A percentile compares a stretch with the other conserved stretches of the same genome.
These are phyloP conservation scores for Seiridium cupressi DNA, from an alignment of 2,329 filamentous ascomycete genomes.

Conservation along the genomic window DNA sequence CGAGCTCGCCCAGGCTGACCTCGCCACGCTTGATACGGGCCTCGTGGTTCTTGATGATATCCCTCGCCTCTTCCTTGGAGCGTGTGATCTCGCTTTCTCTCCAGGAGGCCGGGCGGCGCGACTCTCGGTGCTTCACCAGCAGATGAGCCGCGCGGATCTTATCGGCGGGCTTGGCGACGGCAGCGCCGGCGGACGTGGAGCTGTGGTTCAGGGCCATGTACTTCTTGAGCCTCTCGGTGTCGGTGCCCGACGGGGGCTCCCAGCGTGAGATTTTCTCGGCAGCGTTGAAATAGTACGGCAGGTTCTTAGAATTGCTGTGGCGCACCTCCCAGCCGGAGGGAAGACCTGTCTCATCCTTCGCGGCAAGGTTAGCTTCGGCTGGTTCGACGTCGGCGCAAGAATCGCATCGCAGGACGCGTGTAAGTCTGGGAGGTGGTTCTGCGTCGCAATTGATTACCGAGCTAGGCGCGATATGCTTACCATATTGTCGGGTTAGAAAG, in stretches of 20 bases:
- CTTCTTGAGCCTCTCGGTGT: constrained; percentile 86
- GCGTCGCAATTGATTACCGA: too few species aligned
- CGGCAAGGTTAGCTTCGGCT: too few species aligned
- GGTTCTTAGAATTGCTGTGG: constrained; percentile 96
- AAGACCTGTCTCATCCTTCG: constrained; percentile 72
- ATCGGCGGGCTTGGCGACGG: constrained; percentile 51
- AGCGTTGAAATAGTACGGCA: constrained; percentile 97
- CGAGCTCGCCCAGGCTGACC: constrained; percentile 75
- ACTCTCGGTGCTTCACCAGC: constrained; percentile 88
- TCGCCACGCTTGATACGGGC: constrained; percentile 70
- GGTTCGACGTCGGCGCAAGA: too few species aligned
- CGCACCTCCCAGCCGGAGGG: constrained; percentile 91
- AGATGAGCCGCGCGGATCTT: constrained; percentile 94
- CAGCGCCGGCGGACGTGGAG: constrained; percentile 45
- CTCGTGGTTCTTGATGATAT: constrained; percentile 75
- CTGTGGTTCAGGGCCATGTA: constrained; percentile 93
- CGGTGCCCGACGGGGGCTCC: constrained; percentile 86
- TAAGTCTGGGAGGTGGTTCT: too few species aligned
- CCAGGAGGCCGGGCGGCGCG: constrained; percentile 90
- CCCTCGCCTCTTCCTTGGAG: constrained; percentile 79
- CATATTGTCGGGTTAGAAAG: too few species aligned
- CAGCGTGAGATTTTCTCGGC: constrained; percentile 85
- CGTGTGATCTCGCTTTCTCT: constrained; percentile 85
- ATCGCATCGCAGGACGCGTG: too few species aligned
- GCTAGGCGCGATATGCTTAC: too few species aligned